A percentile compares a stretch with the other conserved stretches of the same genome.
phyloP scores from a whole-genome alignment of 2,329 filamentous ascomycete genomes.

The Aquanectria penicillioides region DNA sequence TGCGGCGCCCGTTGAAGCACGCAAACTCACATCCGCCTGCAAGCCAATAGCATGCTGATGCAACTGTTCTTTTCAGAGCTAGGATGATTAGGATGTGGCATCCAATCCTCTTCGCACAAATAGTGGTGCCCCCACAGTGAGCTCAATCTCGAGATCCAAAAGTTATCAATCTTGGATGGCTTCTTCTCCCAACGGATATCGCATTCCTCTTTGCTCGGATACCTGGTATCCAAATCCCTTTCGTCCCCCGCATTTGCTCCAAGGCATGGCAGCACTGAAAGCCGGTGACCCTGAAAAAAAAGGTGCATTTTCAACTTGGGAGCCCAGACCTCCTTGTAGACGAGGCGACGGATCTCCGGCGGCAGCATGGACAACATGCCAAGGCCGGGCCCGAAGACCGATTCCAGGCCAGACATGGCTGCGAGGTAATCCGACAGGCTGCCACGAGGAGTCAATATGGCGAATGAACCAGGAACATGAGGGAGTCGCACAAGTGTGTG shows the following conservation, averaged over 20 bases:
- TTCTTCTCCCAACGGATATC: constrained; percentile 9
- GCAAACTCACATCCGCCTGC: constrained; percentile 3
- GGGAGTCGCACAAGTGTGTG: not conserved
- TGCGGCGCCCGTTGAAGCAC: not conserved
- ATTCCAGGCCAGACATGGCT: not conserved
- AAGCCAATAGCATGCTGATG: constrained; percentile 8
- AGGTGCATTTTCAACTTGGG: constrained; percentile 10
- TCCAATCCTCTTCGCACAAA: constrained; percentile 18
- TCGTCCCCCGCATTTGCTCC: constrained; percentile 16
- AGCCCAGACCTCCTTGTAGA: constrained; percentile 12
- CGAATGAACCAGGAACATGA: not conserved
- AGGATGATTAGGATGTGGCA: constrained; percentile 9
- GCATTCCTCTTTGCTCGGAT: constrained; percentile 8
- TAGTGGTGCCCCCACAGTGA: constrained; percentile 17
- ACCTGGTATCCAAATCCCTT: constrained; percentile 4
- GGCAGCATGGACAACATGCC: constrained; percentile 6
- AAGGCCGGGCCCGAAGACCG: not conserved
- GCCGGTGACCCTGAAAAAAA: constrained; percentile 5
- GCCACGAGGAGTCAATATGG: not conserved
- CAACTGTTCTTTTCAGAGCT: constrained; percentile 9
- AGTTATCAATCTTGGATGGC: not conserved
- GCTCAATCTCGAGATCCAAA: constrained; percentile 9
- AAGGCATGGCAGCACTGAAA: constrained; percentile 3
- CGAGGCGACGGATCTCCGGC: constrained; percentile 8
- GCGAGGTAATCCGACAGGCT: not conserved